phyloP scores from a whole-genome alignment of 257 asterid species.

The Nemophila menziesii region DNA sequence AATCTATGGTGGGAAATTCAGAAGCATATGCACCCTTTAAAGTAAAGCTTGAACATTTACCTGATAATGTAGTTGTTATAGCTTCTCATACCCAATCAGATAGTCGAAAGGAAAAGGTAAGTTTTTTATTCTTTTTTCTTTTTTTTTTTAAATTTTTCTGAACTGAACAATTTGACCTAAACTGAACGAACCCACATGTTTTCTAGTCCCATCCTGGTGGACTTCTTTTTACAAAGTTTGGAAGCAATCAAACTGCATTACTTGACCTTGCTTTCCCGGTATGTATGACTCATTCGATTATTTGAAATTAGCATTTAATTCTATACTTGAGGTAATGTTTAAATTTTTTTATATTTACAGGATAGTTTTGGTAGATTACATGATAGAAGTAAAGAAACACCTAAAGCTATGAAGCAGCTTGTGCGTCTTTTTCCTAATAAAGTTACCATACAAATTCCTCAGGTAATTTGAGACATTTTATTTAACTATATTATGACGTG shows the following conservation, averaged over 20 bases:
- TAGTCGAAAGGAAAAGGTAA: conserved; percentile 81
- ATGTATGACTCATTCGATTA: conserved; percentile 13
- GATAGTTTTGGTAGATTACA: conserved; percentile 70
- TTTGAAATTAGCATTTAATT: background rate
- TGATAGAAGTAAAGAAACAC: conserved; percentile 76
- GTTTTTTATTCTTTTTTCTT: conserved; percentile 16
- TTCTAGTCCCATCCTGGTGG: conserved; percentile 80
- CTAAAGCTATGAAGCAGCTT: conserved; percentile 76
- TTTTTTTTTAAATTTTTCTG: too few species aligned
- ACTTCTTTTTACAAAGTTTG: conserved; percentile 69
- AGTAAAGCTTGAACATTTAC: conserved; percentile 59
- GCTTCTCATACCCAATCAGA: conserved; percentile 82
- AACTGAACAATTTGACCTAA: background rate
- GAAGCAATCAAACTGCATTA: conserved; percentile 86
- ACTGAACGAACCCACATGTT: conserved; percentile 7
- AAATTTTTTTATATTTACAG: conserved; percentile 21
- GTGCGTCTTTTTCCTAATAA: conserved; percentile 86
- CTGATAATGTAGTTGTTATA: conserved; percentile 63
- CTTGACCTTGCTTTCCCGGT: conserved; percentile 94
- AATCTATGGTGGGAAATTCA: conserved; percentile 61
- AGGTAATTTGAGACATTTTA: conserved; percentile 30
- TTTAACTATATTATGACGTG: background rate
- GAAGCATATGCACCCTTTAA: conserved; percentile 61
- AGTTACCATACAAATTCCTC: conserved; percentile 82
- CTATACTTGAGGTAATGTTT: background rate